Percentiles rank a stretch among this genome's conserved stretches.
Evolutionary conservation across 192 early-diverging fungal genomes (phyloP).

Genomic region (Coemansia sp.): DNA sequence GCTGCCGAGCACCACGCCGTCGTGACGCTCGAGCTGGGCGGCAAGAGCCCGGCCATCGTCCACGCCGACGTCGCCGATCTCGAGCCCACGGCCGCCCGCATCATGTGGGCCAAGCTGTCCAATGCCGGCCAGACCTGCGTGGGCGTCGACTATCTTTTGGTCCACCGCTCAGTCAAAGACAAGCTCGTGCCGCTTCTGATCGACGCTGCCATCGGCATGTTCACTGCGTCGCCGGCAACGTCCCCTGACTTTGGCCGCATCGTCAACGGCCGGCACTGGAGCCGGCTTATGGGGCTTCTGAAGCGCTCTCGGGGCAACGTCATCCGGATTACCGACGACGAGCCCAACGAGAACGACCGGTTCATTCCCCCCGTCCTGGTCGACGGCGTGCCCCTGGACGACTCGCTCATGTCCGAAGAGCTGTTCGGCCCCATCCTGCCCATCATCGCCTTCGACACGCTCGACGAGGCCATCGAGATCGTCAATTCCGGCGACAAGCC

Average conservation of each 20-base stretch:
- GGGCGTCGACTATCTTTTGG: conserved; percentile 81
- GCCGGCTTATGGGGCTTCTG: conserved; percentile 62
- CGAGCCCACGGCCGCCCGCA: conserved; percentile 61
- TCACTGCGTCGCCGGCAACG: conserved; percentile 49
- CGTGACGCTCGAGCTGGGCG: conserved; percentile 92
- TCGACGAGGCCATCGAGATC: conserved; percentile 63
- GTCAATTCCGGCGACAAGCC: conserved; percentile 70
- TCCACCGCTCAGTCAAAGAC: conserved; percentile 58
- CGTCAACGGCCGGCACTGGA: conserved; percentile 66
- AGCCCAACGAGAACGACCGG: conserved; percentile 56
- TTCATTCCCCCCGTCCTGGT: conserved; percentile 85
- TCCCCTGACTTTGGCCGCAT: conserved; percentile 67
- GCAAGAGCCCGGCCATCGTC: conserved; percentile 76
- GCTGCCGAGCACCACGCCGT: conserved; percentile 83
- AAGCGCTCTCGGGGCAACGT: conserved; percentile 48
- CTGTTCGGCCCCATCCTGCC: conserved; percentile 92
- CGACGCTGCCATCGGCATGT: conserved; percentile 47
- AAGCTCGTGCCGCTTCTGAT: conserved; percentile 59
- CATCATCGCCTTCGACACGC: conserved; percentile 62
- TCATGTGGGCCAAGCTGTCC: conserved; percentile 77
- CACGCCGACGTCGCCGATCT: conserved; percentile 66
- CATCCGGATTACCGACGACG: conserved; percentile 56
- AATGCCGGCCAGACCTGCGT: conserved; percentile 93
- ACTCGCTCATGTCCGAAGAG: conserved; percentile 75
- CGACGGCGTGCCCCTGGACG: conserved; percentile 62